Base-by-base conservation (phyloP, 148 eudicot genomes). In the Chenopodium album region DNA sequence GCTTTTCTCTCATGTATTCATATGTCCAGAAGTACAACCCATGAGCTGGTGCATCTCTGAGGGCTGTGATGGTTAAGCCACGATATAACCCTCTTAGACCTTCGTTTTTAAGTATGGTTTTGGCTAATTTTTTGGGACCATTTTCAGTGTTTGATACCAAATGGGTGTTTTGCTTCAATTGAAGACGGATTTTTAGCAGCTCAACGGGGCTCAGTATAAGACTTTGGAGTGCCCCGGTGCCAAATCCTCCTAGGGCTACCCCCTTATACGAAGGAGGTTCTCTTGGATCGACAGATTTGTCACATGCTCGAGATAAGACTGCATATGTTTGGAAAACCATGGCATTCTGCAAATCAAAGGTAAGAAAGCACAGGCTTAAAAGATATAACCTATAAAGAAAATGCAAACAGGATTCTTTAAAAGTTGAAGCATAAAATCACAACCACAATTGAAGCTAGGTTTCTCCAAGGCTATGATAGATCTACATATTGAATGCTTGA, bases 301-400 rank as follows among this genome's bases (percentile, higher is more conserved):
- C 99, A 28, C 89, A 89, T 34, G 91, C 87, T 60, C 95, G 85
- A 10, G 99, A 92, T 1, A 96, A 87, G 59, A 88, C 82, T 0
- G 98, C 98, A 65, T 94, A 94, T 19, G 92, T 90, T 83, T 94
- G 97, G 84, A 96, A 96, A 76, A 90, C 98, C 88, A 94, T 83
- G 1, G 99, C 99, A 82, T 96, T 96, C 99, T 96, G 94, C 92
- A 83, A 65, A 48, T 16, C 70, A 50, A 82, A 77, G 41, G 13
- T 41, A 14, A 62, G 41, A 68, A 26, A 34, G 54, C 4, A 19
- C 67, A 23, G 2, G 2, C 28, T 50, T 32, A 12, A 54, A 66
- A n/a, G 4, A 22, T 69, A 6, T 29, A 67, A 26, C 71, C 16
- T 29, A 26, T 9, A 20, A 66, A 67, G 22, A 41, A 67, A 4